Base-by-base conservation (phyloP, 352 stramenopile species). In the Pythium grandisporangium region DNA sequence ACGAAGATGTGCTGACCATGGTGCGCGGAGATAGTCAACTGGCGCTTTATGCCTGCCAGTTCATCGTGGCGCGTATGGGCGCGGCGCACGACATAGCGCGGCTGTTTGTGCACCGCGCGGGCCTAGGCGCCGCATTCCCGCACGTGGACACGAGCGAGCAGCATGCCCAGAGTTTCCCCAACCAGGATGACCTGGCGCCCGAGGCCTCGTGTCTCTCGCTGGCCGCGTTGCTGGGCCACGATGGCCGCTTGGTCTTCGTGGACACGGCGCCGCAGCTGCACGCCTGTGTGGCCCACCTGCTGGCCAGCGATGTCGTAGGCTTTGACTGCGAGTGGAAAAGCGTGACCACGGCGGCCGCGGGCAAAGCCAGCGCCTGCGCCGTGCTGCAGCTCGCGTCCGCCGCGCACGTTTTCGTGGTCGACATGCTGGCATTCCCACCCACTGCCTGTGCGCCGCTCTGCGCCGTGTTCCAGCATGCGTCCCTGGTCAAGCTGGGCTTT, bases 281-380 rank as follows among this genome's bases (percentile, higher is more conserved):
- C 8, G 33, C 12, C n/a, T 84, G 68, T 34, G 46, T 63, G 10
- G 44, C 42, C 16, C 52, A 84, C 32, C 50, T 91, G 20, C 30
- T 63, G n/a, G 30, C 35, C 2, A 59, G 74, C n/a, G 22, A 53
- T 0, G 54, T 68, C 17, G 55, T 91, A 14, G 78, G 78, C 3
- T 86, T 91, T 33, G 78, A 91, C 56, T 85, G 70, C 14, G 78
- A 91, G 48, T 91, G 78, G 78, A 84, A 82, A 23, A 50, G 67
- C 6, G 48, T 63, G n/a, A 62, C 76, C 20, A n/a, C n/a, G n/a
- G n/a, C n/a, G n/a, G 35, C 21, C 1, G 16, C 40, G 1, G 30
- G 46, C n/a, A 25, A 51, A 3, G 34, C 26, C 21, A 63, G 64
- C 5, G 65, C 66, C 2, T 87, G 73, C 43, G 71, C 77, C 17